Percentiles rank a stretch among this genome's conserved stretches.
These are phyloP conservation scores for Thalassiosira mediterranea DNA, from an alignment of 352 stramenopile species.

Conservation along the genomic window DNA sequence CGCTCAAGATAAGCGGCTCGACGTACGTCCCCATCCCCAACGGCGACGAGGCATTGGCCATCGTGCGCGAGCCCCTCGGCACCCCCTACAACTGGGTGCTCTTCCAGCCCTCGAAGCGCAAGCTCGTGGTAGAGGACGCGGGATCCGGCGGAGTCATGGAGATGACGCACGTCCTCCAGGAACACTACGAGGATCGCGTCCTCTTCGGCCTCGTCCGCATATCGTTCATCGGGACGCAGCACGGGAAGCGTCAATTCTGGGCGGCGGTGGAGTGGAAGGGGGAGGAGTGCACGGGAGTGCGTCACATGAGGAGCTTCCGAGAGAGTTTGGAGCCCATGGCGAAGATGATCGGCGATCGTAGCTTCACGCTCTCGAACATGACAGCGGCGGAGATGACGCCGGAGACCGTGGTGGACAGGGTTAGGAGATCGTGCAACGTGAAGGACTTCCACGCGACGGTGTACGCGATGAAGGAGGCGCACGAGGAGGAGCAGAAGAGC, in stretches of 20 bases:
- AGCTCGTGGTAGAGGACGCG: conserved; percentile 35
- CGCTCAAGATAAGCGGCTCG: conserved; percentile 12
- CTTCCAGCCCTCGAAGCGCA: conserved; percentile 22
- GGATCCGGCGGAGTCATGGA: conserved; percentile 37
- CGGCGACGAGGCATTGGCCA: conserved; percentile 12
- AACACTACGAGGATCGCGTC: conserved; percentile 28
- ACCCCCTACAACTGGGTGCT: conserved; percentile 44
- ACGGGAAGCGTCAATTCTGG: conserved; percentile 31
- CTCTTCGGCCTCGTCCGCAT: conserved; percentile 36
- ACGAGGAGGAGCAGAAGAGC: conserved; percentile 35
- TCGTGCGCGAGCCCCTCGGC: conserved; percentile 25
- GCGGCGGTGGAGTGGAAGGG: conserved; percentile 36
- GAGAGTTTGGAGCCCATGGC: conserved; percentile 18
- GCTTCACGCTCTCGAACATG: conserved; percentile 34
- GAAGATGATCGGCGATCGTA: conserved; percentile 35
- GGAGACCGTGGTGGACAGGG: conserved; percentile 23
- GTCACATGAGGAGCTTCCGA: conserved; percentile 13
- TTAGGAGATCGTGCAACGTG: conserved; percentile 37
- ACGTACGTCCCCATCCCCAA: conserved; percentile 20
- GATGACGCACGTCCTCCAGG: conserved; percentile 31
- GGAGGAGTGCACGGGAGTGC: conserved; percentile 25
- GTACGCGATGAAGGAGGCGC: conserved; percentile 19
- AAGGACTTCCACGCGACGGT: conserved; percentile 25
- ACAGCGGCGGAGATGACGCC: conserved; percentile 24
- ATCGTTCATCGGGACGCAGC: conserved; percentile 16